These are phyloP conservation scores for Gossypium lobatum DNA, from an alignment of 441 rosid species.

Conservation along the genomic window DNA sequence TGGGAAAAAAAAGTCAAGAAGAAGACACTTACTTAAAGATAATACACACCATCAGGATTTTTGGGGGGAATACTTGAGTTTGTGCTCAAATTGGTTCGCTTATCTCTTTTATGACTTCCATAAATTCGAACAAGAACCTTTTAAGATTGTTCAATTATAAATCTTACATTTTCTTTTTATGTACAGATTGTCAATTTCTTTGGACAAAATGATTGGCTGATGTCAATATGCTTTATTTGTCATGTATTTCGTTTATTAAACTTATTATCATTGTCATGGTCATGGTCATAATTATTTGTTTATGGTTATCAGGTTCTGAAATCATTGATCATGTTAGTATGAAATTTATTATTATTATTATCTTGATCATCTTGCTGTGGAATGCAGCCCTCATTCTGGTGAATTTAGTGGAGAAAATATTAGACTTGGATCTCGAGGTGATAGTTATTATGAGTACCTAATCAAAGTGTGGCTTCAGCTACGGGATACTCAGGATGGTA, in stretches of 20 bases:
- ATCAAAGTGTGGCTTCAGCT: constrained; percentile 96
- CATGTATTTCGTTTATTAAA: neutral
- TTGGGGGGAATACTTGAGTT: neutral
- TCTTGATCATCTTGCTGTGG: constrained; percentile 10
- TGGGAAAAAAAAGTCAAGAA: neutral
- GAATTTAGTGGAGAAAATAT: constrained; percentile 84
- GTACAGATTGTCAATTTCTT: neutral
- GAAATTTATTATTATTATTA: neutral
- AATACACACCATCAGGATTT: neutral
- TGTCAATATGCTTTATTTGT: neutral
- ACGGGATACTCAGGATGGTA: constrained; percentile 38
- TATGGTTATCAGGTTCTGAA: neutral
- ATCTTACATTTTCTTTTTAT: neutral
- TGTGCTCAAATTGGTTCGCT: neutral
- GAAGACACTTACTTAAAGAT: neutral
- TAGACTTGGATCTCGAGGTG: constrained; percentile 97
- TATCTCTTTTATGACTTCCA: neutral
- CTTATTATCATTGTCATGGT: neutral
- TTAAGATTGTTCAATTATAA: neutral
- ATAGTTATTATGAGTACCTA: constrained; percentile 95
- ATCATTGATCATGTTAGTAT: constrained; percentile 4
- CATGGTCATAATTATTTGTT: neutral
- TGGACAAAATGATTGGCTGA: neutral
- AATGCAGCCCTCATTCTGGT: constrained; percentile 82
- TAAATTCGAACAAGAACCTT: neutral